These are phyloP conservation scores for Moniliophthora roreri DNA, from an alignment of 1,284 basidiomycete species.

Conservation along the genomic window DNA sequence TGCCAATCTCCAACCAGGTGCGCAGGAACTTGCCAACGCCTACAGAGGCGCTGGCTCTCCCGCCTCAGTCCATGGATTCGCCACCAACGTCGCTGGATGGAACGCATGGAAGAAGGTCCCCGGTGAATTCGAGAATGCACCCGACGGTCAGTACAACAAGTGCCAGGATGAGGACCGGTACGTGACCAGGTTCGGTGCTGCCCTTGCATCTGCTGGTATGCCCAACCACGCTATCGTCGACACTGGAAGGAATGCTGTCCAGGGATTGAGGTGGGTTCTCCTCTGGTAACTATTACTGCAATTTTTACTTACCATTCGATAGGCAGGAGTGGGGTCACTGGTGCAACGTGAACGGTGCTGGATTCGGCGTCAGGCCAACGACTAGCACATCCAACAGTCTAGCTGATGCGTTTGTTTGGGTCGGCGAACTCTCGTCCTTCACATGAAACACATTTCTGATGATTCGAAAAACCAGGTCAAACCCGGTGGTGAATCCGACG, in stretches of 20 bases:
- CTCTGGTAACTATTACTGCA: too few species aligned
- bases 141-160: slow-evolving; percentile 13
- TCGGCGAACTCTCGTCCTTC: slow-evolving; percentile 11
- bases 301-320: too few species aligned
- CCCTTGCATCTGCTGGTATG: slow-evolving; percentile 4
- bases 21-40: slow-evolving; percentile 37
- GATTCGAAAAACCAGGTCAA: slow-evolving; percentile 23
- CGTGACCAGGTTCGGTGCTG: slow-evolving; percentile 7
- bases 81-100: slow-evolving; percentile 14
- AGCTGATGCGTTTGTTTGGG: slow-evolving; percentile 52
- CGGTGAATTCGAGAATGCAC: slow-evolving; percentile 11
- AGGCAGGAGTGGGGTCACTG: slow-evolving; percentile 38
- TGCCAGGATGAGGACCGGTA: slow-evolving; percentile 10
- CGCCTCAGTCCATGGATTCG: slow-evolving; percentile 40
- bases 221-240: slow-evolving; percentile 13
- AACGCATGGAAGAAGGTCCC: slow-evolving; percentile 8
- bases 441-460: too few species aligned
- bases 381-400: slow-evolving; percentile 31
- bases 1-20: slow-evolving; percentile 39
- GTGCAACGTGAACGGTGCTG: slow-evolving; percentile 50
- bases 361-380: slow-evolving; percentile 47
- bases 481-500: slow-evolving; percentile 52
- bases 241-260: slow-evolving; percentile 7
- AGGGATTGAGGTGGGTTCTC: slow-evolving; percentile 3
- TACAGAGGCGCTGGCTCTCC: slow-evolving; percentile 33